Evolutionary conservation across 805 yeast species (phyloP).

Genomic region (Ogataea kodamae): DNA sequence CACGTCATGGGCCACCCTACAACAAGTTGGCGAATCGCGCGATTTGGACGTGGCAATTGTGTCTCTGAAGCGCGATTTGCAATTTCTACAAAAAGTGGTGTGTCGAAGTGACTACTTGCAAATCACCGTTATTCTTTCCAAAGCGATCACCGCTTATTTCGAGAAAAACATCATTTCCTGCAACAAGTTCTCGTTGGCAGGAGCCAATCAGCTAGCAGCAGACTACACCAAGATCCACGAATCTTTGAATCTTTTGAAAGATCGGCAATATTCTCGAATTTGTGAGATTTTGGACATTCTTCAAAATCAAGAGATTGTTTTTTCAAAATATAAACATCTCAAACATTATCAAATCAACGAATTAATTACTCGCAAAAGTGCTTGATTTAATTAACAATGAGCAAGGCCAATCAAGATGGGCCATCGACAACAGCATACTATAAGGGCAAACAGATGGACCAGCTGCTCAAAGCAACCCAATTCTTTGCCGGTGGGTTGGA

Average conservation of each 20-base stretch:
- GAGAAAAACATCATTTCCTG: constrained; percentile 38
- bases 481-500: constrained; percentile 18
- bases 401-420: no score
- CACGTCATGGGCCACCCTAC: constrained; percentile 27
- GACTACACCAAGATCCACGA: constrained; percentile 35
- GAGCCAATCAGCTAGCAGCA: constrained; percentile 33
- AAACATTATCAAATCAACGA: constrained; percentile 16
- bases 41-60: constrained; percentile 28
- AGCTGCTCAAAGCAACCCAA: constrained; percentile 25
- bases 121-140: constrained; percentile 26
- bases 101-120: constrained; percentile 30
- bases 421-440: no score
- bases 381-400: no score
- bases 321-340: constrained; percentile 4
- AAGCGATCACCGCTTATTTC: constrained; percentile 34
- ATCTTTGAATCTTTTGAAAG: constrained; percentile 22
- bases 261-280: constrained; percentile 21
- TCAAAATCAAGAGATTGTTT: background rate
- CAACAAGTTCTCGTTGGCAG: constrained; percentile 33
- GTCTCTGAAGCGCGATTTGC: constrained; percentile 28
- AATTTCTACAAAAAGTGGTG: constrained; percentile 29
- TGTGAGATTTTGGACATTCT: constrained; percentile 19
- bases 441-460: constrained; percentile 19
- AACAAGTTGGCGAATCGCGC: constrained; percentile 12
- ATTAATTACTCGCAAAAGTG: constrained; percentile 9